phyloP scores from a whole-genome alignment of 1,284 basidiomycete genomes.

The Cutaneotrichosporon arboriforme region DNA sequence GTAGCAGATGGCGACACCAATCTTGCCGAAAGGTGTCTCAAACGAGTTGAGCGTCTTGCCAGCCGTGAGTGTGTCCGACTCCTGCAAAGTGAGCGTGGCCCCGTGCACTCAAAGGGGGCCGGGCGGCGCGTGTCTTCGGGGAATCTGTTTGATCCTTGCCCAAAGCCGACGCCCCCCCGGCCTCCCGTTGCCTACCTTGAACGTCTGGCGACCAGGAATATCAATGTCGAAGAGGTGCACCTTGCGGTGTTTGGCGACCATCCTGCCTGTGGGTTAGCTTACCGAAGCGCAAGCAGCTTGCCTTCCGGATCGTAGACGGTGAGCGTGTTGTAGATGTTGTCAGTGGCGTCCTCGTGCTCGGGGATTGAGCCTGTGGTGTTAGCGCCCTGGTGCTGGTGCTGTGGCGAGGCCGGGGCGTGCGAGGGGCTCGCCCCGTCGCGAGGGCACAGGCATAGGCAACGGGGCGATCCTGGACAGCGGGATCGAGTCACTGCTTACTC shows the following conservation, averaged over 20 bases:
- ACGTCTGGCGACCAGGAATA: slow-evolving; percentile 91
- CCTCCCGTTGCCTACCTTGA: slow-evolving; percentile 61
- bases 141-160: too few relatives aligned
- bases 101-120: neutral
- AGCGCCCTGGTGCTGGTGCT: too few relatives aligned
- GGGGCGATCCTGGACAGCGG: neutral
- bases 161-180: slow-evolving; percentile 1
- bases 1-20: slow-evolving; percentile 51
- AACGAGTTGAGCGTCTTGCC: slow-evolving; percentile 75
- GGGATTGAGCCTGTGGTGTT: slow-evolving; percentile 70
- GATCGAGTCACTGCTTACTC: slow-evolving; percentile 18
- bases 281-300: slow-evolving; percentile 29
- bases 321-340: slow-evolving; percentile 82
- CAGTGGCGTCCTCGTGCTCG: slow-evolving; percentile 61
- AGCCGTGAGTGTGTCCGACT: slow-evolving; percentile 85
- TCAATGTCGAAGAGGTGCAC: slow-evolving; percentile 98
- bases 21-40: slow-evolving; percentile 62
- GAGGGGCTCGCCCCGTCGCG: neutral
- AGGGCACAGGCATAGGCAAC: neutral
- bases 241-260: slow-evolving; percentile 86
- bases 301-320: slow-evolving; percentile 86
- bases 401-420: too few relatives aligned
- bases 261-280: slow-evolving; percentile 55
- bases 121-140: too few relatives aligned
- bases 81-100: slow-evolving; percentile 52